Evolutionary conservation across 2,329 filamentous ascomycete genomes (phyloP).

Genomic region (Zarea fungicola): DNA sequence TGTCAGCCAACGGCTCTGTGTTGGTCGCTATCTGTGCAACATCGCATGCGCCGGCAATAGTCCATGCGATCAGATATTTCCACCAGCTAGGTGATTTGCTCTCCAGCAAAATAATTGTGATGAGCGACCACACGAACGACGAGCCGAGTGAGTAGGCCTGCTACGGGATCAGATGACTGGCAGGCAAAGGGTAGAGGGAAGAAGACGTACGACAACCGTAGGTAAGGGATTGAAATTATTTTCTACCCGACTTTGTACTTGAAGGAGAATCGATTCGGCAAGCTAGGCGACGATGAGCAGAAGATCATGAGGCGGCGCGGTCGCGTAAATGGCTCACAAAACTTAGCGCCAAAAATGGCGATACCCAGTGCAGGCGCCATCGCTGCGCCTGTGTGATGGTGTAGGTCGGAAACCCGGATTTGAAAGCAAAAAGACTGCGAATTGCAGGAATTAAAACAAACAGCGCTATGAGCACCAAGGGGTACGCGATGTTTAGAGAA

Average conservation of each 20-base stretch:
- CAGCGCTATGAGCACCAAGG: background rate
- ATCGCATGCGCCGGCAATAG: background rate
- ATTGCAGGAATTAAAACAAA: background rate
- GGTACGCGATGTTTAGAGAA: background rate
- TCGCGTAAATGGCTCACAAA: background rate
- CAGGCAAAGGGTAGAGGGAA: too few relatives aligned
- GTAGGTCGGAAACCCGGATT: background rate
- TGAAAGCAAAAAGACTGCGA: background rate
- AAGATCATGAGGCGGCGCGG: too few relatives aligned
- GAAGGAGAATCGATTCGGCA: background rate
- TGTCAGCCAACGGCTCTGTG: background rate
- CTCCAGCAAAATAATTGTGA: constrained; percentile 1
- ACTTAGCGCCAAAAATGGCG: background rate
- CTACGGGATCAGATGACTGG: too few relatives aligned
- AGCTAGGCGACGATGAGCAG: background rate
- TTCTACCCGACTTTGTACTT: background rate
- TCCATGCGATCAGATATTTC: background rate
- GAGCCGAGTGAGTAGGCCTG: background rate
- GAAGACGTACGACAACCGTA: background rate
- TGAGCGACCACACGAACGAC: background rate
- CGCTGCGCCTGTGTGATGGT: background rate
- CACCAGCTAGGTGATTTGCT: background rate
- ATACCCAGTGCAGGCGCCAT: background rate
- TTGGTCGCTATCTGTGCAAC: background rate
- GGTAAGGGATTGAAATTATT: background rate